A percentile compares a stretch with the other conserved stretches of the same genome.
Evolutionary conservation across 805 yeast species (phyloP).

Genomic region (Metschnikowia dekortorum): DNA sequence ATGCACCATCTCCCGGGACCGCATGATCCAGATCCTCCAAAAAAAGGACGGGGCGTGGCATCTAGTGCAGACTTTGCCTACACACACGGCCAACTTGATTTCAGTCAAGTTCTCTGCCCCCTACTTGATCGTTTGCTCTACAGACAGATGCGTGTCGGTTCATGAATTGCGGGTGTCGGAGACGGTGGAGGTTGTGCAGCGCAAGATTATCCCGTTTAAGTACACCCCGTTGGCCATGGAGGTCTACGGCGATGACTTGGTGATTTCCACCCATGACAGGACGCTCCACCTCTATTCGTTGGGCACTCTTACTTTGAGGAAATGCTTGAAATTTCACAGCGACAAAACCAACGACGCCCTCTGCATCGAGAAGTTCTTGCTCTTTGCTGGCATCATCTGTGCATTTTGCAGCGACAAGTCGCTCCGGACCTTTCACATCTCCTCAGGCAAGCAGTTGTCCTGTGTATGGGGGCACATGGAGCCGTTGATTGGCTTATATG

Average conservation of each 20-base stretch:
- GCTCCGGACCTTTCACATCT: slow-evolving; percentile 44
- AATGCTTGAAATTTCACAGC: slow-evolving; percentile 39
- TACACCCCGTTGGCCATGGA: slow-evolving; percentile 46
- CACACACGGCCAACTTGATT: slow-evolving; percentile 52
- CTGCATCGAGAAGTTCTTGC: slow-evolving; percentile 41
- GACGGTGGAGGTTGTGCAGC: slow-evolving; percentile 25
- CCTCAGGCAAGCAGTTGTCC: slow-evolving; percentile 43
- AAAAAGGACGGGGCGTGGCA: slow-evolving; percentile 38
- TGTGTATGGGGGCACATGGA: slow-evolving; percentile 55
- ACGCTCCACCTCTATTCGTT: slow-evolving; percentile 38
- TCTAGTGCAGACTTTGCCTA: slow-evolving; percentile 54
- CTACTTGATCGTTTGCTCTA: slow-evolving; percentile 49
- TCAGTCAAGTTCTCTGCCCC: slow-evolving; percentile 29
- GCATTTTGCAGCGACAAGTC: slow-evolving; percentile 56
- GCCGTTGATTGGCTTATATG: slow-evolving; percentile 40
- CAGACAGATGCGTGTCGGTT: slow-evolving; percentile 57
- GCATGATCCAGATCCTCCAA: slow-evolving; percentile 56
- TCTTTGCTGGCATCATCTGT: slow-evolving; percentile 28
- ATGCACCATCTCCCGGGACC: slow-evolving; percentile 52
- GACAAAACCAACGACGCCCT: slow-evolving; percentile 38
- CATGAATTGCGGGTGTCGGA: slow-evolving; percentile 32
- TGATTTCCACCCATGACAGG: slow-evolving; percentile 52
- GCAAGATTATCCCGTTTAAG: slow-evolving; percentile 48
- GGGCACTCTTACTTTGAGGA: slow-evolving; percentile 27
- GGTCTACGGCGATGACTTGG: slow-evolving; percentile 34